A percentile compares a stretch with the other conserved stretches of the same genome.
Conservation (phyloP, 805 yeast genomes). For the Pichia rugopelliculosa region DNA sequence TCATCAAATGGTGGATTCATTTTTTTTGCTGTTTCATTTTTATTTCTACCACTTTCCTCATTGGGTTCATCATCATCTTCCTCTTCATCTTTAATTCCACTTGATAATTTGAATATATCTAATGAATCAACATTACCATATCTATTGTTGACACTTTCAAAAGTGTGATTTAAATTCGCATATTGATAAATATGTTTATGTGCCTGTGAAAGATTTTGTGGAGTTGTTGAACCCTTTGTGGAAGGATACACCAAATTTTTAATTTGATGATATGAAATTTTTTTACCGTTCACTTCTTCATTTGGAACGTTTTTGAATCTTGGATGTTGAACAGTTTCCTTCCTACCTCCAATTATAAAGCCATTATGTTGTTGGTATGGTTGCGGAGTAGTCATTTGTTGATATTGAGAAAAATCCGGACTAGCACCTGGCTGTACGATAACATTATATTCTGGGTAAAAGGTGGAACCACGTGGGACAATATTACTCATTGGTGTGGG, state of each 20-base stretch:
- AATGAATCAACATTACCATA: slow-evolving; percentile 18
- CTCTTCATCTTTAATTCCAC: slow-evolving; percentile 4
- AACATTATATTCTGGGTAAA: neutral
- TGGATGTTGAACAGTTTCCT: slow-evolving; percentile 8
- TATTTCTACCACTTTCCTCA: neutral
- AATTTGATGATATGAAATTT: slow-evolving; percentile 9
- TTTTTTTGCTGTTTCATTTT: neutral
- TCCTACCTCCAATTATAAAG: neutral
- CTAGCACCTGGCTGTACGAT: neutral
- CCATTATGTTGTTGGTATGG: neutral
- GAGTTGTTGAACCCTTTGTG: slow-evolving; percentile 7
- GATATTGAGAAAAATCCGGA: neutral
- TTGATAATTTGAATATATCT: slow-evolving; percentile 4
- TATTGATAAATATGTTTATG: slow-evolving; percentile 13
- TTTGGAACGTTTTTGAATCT: slow-evolving; percentile 10
- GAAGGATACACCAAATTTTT: slow-evolving; percentile 13
- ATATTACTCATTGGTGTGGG: slow-evolving; percentile 5
- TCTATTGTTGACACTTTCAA: slow-evolving; percentile 16
- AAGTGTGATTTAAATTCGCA: slow-evolving; percentile 15
- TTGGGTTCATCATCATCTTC: slow-evolving; percentile 1
- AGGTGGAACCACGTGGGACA: slow-evolving; percentile 1
- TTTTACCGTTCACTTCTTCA: slow-evolving; percentile 10
- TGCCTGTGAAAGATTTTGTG: slow-evolving; percentile 12
- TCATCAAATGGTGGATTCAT: neutral
- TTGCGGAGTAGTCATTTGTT: neutral